Conservation (phyloP, 2,329 filamentous ascomycete genomes). For the Colletotrichum costaricense region DNA sequence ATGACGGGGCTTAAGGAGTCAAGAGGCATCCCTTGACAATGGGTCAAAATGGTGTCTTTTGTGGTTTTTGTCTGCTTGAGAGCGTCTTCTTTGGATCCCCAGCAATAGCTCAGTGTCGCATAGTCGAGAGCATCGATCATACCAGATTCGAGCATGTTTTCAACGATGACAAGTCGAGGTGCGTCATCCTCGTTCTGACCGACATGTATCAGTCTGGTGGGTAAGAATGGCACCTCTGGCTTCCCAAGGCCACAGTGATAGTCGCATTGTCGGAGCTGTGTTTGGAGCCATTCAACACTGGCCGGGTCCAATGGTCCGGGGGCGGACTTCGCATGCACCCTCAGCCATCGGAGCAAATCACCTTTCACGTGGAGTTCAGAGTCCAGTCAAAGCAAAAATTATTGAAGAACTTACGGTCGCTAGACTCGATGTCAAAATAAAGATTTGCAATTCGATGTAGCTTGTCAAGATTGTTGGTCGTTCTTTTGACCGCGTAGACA, state of each 20-base stretch:
- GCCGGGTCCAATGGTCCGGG: background rate
- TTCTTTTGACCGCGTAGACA: background rate
- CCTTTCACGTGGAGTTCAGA: background rate
- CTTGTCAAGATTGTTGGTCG: background rate
- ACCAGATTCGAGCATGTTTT: background rate
- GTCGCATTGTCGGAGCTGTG: background rate
- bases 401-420: background rate
- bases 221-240: background rate
- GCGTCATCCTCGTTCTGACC: background rate
- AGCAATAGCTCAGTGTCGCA: slow-evolving; percentile 13
- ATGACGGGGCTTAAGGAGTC: background rate
- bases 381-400: rapidly evolving
- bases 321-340: background rate
- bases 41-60: background rate
- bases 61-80: background rate
- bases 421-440: background rate
- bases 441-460: rapidly evolving
- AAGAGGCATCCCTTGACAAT: background rate
- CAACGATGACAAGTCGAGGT: background rate
- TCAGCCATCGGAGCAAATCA: background rate
- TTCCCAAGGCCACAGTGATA: background rate
- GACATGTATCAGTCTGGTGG: slow-evolving; percentile 1
- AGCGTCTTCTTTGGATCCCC: slow-evolving; percentile 8
- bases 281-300: background rate
- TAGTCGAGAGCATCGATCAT: background rate